Percentiles rank a stretch among this genome's conserved stretches.
Conservation (phyloP, 202 grass and related monocot genomes). For the Hordeum pubiflorum region DNA sequence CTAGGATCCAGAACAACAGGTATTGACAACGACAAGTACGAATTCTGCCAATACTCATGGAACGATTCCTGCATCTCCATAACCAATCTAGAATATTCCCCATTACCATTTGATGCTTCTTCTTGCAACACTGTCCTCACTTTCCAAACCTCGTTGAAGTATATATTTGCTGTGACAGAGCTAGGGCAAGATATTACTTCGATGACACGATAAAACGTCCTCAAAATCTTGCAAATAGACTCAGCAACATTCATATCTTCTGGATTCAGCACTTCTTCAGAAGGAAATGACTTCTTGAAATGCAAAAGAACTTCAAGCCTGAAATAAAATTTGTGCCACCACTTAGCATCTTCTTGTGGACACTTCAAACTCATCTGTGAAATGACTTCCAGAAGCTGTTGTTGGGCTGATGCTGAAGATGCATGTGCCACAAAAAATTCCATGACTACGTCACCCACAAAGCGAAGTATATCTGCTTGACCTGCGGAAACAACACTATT, state of each 20-base stretch:
- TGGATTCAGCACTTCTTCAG: slow-evolving; percentile 22
- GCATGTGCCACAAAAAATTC: slow-evolving; percentile 34
- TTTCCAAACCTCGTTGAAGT: slow-evolving; percentile 60
- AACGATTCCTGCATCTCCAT: slow-evolving; percentile 36
- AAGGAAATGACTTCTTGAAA: slow-evolving; percentile 46
- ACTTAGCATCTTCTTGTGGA: slow-evolving; percentile 44
- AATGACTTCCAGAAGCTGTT: slow-evolving; percentile 45
- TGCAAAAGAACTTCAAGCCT: slow-evolving; percentile 52
- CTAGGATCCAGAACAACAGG: slow-evolving; percentile 53
- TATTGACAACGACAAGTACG: slow-evolving; percentile 44
- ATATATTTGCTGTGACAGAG: slow-evolving; percentile 35
- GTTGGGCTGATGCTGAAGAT: slow-evolving; percentile 28
- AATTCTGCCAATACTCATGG: slow-evolving; percentile 36
- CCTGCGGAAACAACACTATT: slow-evolving; percentile 36
- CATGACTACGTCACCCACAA: slow-evolving; percentile 30
- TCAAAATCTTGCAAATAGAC: slow-evolving; percentile 45
- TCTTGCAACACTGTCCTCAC: slow-evolving; percentile 47
- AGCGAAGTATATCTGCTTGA: slow-evolving; percentile 40
- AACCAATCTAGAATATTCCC: slow-evolving; percentile 22
- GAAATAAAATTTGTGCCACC: slow-evolving; percentile 50
- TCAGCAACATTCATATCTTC: slow-evolving; percentile 34
- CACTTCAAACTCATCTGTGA: slow-evolving; percentile 51
- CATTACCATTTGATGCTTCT: slow-evolving; percentile 31
- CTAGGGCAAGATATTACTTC: slow-evolving; percentile 34
- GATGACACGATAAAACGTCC: slow-evolving; percentile 44